These are phyloP conservation scores for Yarrowia deformans DNA, from an alignment of 805 yeast genomes.

Conservation along the genomic window DNA sequence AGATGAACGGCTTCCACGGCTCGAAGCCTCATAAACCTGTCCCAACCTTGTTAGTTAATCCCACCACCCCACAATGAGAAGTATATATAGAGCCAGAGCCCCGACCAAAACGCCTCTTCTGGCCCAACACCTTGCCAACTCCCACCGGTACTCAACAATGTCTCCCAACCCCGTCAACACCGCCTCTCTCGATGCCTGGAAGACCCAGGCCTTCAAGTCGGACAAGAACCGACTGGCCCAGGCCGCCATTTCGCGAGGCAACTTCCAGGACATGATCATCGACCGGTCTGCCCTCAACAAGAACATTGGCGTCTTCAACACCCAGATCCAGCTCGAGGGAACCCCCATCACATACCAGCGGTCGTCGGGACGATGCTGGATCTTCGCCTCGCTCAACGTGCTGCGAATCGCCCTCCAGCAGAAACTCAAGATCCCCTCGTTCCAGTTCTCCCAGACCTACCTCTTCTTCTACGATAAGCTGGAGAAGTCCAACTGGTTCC, in stretches of 20 bases:
- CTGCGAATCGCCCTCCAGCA: slow-evolving; percentile 68
- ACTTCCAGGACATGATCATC: slow-evolving; percentile 54
- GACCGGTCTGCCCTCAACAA: slow-evolving; percentile 41
- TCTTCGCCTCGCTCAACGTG: slow-evolving; percentile 82
- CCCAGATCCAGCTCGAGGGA: slow-evolving; percentile 58
- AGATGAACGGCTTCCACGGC: background rate
- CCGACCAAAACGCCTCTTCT: background rate
- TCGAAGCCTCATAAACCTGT: background rate
- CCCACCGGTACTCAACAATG: slow-evolving; percentile 25
- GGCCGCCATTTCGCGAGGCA: slow-evolving; percentile 59
- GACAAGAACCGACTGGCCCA: slow-evolving; percentile 63
- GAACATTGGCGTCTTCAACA: slow-evolving; percentile 52
- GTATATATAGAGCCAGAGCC: slow-evolving; percentile 24
- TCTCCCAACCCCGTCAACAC: slow-evolving; percentile 51
- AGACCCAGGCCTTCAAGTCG: slow-evolving; percentile 54
- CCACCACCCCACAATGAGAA: slow-evolving; percentile 15
- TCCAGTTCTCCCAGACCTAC: slow-evolving; percentile 80
- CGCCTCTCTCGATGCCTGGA: slow-evolving; percentile 55
- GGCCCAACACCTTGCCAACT: slow-evolving; percentile 1
- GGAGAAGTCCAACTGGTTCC: slow-evolving; percentile 81
- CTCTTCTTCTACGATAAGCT: slow-evolving; percentile 85
- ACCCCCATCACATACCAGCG: slow-evolving; percentile 76
- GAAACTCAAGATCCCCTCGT: slow-evolving; percentile 67
- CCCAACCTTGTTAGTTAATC: slow-evolving; percentile 29
- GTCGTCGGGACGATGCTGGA: slow-evolving; percentile 85